These are phyloP conservation scores for Avena sativa DNA, from an alignment of 176 grass and related monocot species.

Conservation along the genomic window DNA sequence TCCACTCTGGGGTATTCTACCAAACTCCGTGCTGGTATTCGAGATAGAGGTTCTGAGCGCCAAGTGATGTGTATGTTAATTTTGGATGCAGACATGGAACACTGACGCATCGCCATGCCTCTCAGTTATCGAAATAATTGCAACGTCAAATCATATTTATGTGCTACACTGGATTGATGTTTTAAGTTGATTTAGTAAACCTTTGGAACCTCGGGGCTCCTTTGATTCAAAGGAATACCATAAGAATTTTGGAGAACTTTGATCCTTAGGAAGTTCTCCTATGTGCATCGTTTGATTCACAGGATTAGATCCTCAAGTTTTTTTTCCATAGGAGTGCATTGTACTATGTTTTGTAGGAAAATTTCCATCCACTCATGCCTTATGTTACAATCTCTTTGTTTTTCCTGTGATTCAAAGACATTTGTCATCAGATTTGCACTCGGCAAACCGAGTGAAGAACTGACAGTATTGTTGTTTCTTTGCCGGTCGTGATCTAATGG, in stretches of 20 bases:
- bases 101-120: neutral
- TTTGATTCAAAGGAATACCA: too few species aligned
- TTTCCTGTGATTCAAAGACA: slow-evolving; percentile 44
- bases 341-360: too few species aligned
- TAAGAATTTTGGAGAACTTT: too few species aligned
- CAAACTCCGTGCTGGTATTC: slow-evolving; percentile 72
- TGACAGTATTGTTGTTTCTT: slow-evolving; percentile 91
- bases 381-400: too few species aligned
- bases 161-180: neutral
- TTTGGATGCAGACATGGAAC: slow-evolving; percentile 1
- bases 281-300: too few species aligned
- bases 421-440: slow-evolving; percentile 70
- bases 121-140: slow-evolving; percentile 41
- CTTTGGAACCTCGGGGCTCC: neutral
- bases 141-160: neutral
- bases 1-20: slow-evolving; percentile 75
- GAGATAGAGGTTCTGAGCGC: slow-evolving; percentile 86
- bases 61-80: slow-evolving; percentile 46
- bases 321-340: too few species aligned
- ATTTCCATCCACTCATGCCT: too few species aligned
- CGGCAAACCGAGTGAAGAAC: slow-evolving; percentile 90
- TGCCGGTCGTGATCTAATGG: slow-evolving; percentile 68
- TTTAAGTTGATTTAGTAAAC: slow-evolving; percentile 6
- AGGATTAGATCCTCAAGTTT: too few species aligned
- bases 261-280: too few species aligned